These are phyloP conservation scores for Limnanthes douglasii DNA, from an alignment of 345 rosid species.

Conservation along the genomic window DNA sequence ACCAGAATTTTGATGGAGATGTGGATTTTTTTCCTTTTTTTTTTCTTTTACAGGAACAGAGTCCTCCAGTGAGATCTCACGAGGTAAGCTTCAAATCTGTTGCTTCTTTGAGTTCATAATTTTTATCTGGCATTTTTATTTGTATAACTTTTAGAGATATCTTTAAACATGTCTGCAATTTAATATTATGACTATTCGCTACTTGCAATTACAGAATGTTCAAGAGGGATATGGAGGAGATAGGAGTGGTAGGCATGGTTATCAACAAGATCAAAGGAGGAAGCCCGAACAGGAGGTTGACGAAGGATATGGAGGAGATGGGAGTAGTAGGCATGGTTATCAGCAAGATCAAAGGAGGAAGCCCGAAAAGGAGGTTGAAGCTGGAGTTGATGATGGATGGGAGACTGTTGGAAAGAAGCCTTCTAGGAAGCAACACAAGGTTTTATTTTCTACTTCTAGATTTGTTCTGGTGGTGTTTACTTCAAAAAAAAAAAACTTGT, in stretches of 20 bases:
- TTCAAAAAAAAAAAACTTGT: too few relatives aligned
- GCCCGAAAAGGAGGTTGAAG: constrained; percentile 21
- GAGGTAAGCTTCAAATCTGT: constrained; percentile 12
- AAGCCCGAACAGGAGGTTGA: constrained; percentile 17
- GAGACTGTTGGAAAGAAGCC: constrained; percentile 62
- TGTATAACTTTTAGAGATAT: too few relatives aligned
- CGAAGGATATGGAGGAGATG: constrained; percentile 12
- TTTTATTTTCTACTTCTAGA: constrained; percentile 3
- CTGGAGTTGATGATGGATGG: constrained; percentile 58
- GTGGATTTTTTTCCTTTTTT: too few relatives aligned
- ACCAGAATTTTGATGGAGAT: neutral
- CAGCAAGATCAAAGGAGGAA: constrained; percentile 15
- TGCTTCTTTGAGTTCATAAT: too few relatives aligned
- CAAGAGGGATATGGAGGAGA: constrained; percentile 11
- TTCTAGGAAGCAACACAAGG: constrained; percentile 46
- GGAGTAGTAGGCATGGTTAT: constrained; percentile 10
- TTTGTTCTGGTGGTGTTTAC: neutral
- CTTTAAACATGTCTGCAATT: too few relatives aligned
- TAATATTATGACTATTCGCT: too few relatives aligned
- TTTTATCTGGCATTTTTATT: too few relatives aligned
- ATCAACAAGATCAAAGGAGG: constrained; percentile 15
- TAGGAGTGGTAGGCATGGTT: constrained; percentile 9
- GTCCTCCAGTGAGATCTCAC: constrained; percentile 21
- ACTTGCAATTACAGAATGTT: neutral
- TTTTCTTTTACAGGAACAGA: constrained; percentile 14